A percentile compares a stretch with the other conserved stretches of the same genome.
Evolutionary conservation across 371 early-diverging fungal genomes (phyloP).

Genomic region (Coemansia sp.): DNA sequence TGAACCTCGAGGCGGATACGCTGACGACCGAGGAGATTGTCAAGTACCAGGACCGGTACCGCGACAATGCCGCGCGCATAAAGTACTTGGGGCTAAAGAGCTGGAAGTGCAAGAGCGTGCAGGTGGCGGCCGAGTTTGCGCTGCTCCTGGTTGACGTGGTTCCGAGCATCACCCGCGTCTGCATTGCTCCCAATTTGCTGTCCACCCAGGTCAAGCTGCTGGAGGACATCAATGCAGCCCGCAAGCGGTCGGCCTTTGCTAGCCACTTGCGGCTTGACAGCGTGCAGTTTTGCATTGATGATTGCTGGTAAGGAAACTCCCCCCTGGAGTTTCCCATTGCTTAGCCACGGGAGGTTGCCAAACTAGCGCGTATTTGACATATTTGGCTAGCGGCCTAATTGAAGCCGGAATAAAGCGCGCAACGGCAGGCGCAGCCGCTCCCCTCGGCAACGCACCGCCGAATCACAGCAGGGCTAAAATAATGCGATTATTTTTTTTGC

Average conservation of each 20-base stretch:
- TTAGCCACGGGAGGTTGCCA: too few species aligned
- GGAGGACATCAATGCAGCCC: background rate
- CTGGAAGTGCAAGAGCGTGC: background rate
- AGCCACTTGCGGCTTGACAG: background rate
- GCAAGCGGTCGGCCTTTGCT: background rate
- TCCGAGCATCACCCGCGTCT: background rate
- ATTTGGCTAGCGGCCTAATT: too few species aligned
- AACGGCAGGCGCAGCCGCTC: too few species aligned
- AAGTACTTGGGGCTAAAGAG: background rate
- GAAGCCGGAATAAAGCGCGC: too few species aligned
- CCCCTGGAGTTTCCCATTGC: too few species aligned
- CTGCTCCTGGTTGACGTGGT: constrained; percentile 2
- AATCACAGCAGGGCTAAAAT: too few species aligned
- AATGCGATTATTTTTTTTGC: too few species aligned
- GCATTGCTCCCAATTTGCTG: background rate
- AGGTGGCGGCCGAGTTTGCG: background rate
- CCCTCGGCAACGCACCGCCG: too few species aligned
- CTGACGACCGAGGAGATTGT: background rate
- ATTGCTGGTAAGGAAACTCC: background rate
- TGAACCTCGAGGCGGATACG: background rate
- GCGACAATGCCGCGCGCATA: background rate
- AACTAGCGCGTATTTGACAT: too few species aligned
- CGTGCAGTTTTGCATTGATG: background rate
- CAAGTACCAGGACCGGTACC: background rate
- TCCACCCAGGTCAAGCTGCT: background rate